phyloP scores from a whole-genome alignment of 2,329 filamentous ascomycete genomes.

The Lecanoromycetidae sp. region DNA sequence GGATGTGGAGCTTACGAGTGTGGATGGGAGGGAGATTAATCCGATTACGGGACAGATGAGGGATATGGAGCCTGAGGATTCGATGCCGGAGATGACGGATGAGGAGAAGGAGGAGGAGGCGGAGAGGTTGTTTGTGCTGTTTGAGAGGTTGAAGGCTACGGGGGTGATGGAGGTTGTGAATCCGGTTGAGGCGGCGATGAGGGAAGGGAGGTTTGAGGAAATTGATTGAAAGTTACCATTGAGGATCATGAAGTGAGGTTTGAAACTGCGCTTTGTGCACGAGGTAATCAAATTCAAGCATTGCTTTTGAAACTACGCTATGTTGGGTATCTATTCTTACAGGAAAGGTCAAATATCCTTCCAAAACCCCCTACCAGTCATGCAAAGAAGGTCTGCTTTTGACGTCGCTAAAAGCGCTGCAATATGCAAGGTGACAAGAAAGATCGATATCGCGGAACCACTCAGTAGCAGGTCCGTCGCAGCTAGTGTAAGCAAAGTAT shows the following conservation, averaged over 20 bases:
- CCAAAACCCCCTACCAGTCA: constrained; percentile 14
- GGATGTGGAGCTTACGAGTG: constrained; percentile 21
- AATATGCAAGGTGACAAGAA: constrained; percentile 38
- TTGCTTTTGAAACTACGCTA: neutral
- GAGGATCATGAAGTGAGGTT: too few species aligned
- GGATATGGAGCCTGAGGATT: constrained; percentile 50
- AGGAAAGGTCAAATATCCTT: constrained; percentile 6
- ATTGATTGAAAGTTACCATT: too few species aligned
- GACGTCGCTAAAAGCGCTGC: constrained; percentile 32
- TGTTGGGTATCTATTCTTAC: constrained; percentile 7
- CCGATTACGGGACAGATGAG: constrained; percentile 77
- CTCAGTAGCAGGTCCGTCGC: constrained; percentile 44
- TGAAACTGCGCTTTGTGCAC: too few species aligned
- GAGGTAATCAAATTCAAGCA: neutral
- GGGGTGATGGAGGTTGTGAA: constrained; percentile 70
- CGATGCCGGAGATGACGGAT: constrained; percentile 64
- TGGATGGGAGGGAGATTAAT: constrained; percentile 43
- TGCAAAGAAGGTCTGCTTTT: constrained; percentile 27
- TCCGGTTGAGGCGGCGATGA: constrained; percentile 57
- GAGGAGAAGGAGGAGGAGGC: constrained; percentile 90
- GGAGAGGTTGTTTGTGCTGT: constrained; percentile 77
- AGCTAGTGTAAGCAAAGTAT: constrained; percentile 57
- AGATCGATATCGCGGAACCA: constrained; percentile 26
- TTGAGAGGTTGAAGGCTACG: constrained; percentile 65
- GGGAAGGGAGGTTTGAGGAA: constrained; percentile 60